Percentiles rank a stretch among this genome's conserved stretches.
phyloP scores from a whole-genome alignment of 257 asterid genomes.

The Primulina huaijiensis region DNA sequence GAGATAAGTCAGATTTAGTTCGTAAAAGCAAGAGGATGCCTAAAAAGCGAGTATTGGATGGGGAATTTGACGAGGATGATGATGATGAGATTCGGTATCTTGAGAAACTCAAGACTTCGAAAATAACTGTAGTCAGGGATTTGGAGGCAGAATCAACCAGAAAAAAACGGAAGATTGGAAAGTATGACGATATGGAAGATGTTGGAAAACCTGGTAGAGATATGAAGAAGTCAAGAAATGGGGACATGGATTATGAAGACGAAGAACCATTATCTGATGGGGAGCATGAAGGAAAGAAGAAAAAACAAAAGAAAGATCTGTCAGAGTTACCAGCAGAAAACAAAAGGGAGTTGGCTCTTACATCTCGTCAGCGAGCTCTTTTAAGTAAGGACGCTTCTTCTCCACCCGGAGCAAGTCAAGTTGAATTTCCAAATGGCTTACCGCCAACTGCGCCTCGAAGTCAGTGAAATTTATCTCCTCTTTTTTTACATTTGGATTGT shows the following conservation, averaged over 20 bases:
- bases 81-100: constrained; percentile 85
- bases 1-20: constrained; percentile 62
- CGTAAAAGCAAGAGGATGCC: constrained; percentile 90
- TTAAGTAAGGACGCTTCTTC: constrained; percentile 54
- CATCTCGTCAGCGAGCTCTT: constrained; percentile 88
- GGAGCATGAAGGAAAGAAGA: constrained; percentile 56
- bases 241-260: constrained; percentile 60
- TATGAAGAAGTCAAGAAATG: constrained; percentile 47
- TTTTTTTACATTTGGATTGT: background rate
- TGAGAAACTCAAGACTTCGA: constrained; percentile 78
- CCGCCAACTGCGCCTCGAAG: constrained; percentile 93
- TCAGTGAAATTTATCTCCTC: constrained; percentile 29
- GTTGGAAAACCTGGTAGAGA: constrained; percentile 43
- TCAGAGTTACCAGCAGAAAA: constrained; percentile 57
- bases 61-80: constrained; percentile 71
- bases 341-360: constrained; percentile 75
- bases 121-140: constrained; percentile 45
- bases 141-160: constrained; percentile 47
- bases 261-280: constrained; percentile 51
- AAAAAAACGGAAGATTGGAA: constrained; percentile 45
- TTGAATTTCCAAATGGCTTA: constrained; percentile 83
- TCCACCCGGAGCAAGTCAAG: constrained; percentile 38
- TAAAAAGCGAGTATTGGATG: constrained; percentile 71
- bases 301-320: constrained; percentile 57
- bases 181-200: constrained; percentile 41